A percentile compares a stretch with the other conserved stretches of the same genome.
phyloP scores from a whole-genome alignment of 129 eudicot species.

The Flaveria brownii region DNA sequence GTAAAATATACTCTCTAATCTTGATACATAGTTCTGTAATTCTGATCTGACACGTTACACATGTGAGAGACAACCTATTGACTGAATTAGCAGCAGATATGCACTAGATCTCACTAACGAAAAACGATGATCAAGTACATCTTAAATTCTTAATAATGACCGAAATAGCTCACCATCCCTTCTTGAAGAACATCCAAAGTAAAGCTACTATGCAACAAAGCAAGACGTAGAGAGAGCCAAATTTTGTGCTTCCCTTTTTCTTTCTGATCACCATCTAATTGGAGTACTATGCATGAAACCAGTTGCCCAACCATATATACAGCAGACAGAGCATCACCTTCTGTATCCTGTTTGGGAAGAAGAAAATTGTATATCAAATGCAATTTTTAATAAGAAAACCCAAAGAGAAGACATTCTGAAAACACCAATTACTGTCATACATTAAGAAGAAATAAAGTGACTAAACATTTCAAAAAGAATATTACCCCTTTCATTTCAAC shows the following conservation, averaged over 20 bases:
- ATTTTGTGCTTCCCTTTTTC: slow-evolving; percentile 68
- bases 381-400: slow-evolving; percentile 2
- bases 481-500: slow-evolving; percentile 45
- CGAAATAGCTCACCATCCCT: slow-evolving; percentile 76
- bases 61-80: neutral
- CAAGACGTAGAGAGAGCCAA: slow-evolving; percentile 86
- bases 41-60: neutral
- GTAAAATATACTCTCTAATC: slow-evolving; percentile 4
- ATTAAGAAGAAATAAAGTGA: neutral
- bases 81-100: slow-evolving; percentile 7
- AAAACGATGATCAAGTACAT: neutral
- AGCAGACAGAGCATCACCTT: slow-evolving; percentile 54
- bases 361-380: neutral
- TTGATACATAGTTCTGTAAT: slow-evolving; percentile 11
- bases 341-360: slow-evolving; percentile 48
- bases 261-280: slow-evolving; percentile 75
- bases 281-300: slow-evolving; percentile 83
- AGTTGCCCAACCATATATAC: slow-evolving; percentile 75
- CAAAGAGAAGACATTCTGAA: neutral
- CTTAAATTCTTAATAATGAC: neutral
- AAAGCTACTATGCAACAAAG: slow-evolving; percentile 70
- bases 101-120: neutral
- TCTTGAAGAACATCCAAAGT: slow-evolving; percentile 79
- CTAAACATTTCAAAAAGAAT: slow-evolving; percentile 10
- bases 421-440: slow-evolving; percentile 1